Percentiles rank a stretch among this genome's conserved stretches.
These are phyloP conservation scores for Alternaria arbusti DNA, from an alignment of 2,329 filamentous ascomycete genomes.

Conservation along the genomic window DNA sequence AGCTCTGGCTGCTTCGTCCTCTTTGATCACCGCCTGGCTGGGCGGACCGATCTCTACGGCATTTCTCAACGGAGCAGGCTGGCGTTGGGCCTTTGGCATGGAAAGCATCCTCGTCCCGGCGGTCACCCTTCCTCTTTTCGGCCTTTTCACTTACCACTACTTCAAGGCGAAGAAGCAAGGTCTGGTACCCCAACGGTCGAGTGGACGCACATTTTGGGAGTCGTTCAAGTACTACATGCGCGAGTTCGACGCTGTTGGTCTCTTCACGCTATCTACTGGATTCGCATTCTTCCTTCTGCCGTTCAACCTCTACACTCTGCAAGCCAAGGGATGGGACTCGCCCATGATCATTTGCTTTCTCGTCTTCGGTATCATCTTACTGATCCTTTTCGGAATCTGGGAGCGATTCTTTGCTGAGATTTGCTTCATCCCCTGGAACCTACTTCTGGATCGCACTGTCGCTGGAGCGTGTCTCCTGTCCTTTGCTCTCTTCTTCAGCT, in stretches of 20 bases:
- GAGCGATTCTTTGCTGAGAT: conserved; percentile 49
- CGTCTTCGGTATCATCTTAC: conserved; percentile 42
- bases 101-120: conserved; percentile 69
- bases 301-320: conserved; percentile 60
- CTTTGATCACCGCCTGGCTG: conserved; percentile 29
- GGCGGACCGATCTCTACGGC: conserved; percentile 24
- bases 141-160: conserved; percentile 63
- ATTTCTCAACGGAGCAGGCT: conserved; percentile 58
- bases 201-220: conserved; percentile 38
- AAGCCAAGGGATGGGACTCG: conserved; percentile 40
- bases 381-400: conserved; percentile 47
- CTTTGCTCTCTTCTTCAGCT: conserved; percentile 39
- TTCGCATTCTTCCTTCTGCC: conserved; percentile 72
- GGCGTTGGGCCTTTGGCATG: conserved; percentile 71
- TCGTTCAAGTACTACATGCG: conserved; percentile 61
- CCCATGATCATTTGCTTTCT: conserved; percentile 49
- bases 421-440: conserved; percentile 52
- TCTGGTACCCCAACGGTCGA: conserved; percentile 43
- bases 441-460: conserved; percentile 58
- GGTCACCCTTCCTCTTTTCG: conserved; percentile 66
- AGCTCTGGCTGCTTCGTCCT: conserved; percentile 48
- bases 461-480: conserved; percentile 59
- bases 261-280: conserved; percentile 65
- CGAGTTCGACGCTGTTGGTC: conserved; percentile 68
- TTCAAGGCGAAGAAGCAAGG: conserved; percentile 64